These are phyloP conservation scores for Rhododendron ferrugineum DNA, from an alignment of 148 eudicot genomes.

Conservation along the genomic window DNA sequence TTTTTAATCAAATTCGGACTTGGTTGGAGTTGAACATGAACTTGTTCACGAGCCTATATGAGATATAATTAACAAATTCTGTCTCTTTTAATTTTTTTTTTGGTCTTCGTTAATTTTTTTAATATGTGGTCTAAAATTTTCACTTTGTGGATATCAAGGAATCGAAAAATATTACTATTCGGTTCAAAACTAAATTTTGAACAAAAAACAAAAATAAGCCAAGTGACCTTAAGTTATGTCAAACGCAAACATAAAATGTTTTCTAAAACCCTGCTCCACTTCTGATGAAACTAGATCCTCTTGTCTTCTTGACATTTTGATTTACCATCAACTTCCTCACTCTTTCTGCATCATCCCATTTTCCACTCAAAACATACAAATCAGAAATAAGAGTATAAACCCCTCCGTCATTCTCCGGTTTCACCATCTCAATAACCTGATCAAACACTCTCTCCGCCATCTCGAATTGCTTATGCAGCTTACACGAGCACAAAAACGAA, in stretches of 20 bases:
- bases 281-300: constrained; percentile 36
- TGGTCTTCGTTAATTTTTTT: too few relatives aligned
- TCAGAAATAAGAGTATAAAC: constrained; percentile 33
- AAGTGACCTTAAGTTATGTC: background rate
- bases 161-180: background rate
- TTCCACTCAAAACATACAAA: constrained; percentile 30
- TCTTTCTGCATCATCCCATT: constrained; percentile 39
- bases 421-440: constrained; percentile 21
- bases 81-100: too few relatives aligned
- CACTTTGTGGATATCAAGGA: too few relatives aligned
- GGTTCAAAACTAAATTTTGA: too few relatives aligned
- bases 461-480: constrained; percentile 37
- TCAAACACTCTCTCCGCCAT: constrained; percentile 41
- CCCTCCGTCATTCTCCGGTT: constrained; percentile 38
- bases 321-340: constrained; percentile 33
- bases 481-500: constrained; percentile 40
- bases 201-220: background rate
- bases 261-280: constrained; percentile 6
- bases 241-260: background rate
- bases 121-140: too few relatives aligned
- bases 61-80: too few relatives aligned
- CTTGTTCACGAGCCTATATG: too few relatives aligned
- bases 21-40: too few relatives aligned
- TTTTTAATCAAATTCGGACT: too few relatives aligned
- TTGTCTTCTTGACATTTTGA: constrained; percentile 29